Conservation (phyloP, 1,284 basidiomycete genomes). For the Naganishia sp. region DNA sequence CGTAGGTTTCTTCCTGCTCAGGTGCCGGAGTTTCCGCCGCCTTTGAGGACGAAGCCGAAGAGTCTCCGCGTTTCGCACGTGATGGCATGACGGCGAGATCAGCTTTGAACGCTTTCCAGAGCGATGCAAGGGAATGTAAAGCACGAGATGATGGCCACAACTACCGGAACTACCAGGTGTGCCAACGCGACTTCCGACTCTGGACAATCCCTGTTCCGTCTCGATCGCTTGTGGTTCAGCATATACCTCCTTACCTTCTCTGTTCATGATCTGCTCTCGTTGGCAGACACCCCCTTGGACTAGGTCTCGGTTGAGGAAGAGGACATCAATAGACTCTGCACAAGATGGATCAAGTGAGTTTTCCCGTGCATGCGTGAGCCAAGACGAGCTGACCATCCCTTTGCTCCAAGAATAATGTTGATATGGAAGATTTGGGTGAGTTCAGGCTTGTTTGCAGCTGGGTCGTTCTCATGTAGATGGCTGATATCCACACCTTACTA, state of each 20-base stretch:
- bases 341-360: conserved; percentile 19
- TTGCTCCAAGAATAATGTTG: conserved; percentile 18
- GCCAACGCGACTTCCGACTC: too few species aligned
- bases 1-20: conserved; percentile 4
- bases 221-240: too few species aligned
- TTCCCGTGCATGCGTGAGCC: neutral
- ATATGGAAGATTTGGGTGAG: conserved; percentile 26
- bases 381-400: neutral
- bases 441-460: neutral
- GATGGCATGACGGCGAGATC: neutral
- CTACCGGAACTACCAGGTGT: too few species aligned
- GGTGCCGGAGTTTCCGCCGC: neutral
- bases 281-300: too few species aligned
- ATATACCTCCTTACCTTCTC: too few species aligned
- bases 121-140: too few species aligned
- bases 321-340: too few species aligned
- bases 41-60: neutral
- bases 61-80: neutral
- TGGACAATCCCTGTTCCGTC: too few species aligned
- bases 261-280: too few species aligned
- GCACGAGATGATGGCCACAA: too few species aligned
- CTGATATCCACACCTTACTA: neutral
- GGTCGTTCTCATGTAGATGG: neutral
- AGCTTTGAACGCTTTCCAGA: too few species aligned
- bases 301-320: neutral